phyloP scores from a whole-genome alignment of 495 filamentous ascomycete genomes.

The Letharia lupina region DNA sequence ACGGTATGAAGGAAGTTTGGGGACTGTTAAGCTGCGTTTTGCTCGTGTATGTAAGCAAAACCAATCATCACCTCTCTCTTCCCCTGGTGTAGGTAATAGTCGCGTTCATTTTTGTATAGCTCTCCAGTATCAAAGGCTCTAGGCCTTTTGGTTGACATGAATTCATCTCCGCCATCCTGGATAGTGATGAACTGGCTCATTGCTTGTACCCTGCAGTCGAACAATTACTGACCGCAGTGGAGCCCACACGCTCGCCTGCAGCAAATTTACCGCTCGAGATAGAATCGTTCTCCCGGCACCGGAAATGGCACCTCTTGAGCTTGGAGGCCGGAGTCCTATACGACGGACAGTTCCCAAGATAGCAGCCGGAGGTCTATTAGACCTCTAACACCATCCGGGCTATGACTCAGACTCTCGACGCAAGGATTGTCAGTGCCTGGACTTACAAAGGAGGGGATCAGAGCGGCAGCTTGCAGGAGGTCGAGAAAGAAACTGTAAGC shows the following conservation, averaged over 20 bases:
- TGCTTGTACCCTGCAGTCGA: background rate
- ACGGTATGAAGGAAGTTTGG: no score
- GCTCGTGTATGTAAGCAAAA: no score
- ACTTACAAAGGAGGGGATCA: background rate
- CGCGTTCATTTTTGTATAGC: no score
- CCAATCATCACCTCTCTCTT: no score
- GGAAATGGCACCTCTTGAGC: background rate
- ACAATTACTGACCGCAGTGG: background rate
- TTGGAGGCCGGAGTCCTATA: background rate
- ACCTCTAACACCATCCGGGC: background rate
- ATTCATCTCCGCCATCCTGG: background rate
- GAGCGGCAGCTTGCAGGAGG: background rate
- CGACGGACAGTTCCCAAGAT: background rate
- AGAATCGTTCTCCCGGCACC: background rate
- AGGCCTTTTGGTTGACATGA: background rate
- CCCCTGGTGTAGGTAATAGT: no score
- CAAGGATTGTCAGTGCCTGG: background rate
- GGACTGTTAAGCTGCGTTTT: no score
- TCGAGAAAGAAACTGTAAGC: background rate
- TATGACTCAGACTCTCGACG: background rate
- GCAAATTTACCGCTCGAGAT: background rate
- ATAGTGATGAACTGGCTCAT: background rate
- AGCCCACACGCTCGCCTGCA: background rate
- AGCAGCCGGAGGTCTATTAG: background rate
- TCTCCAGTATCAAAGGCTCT: background rate